A percentile compares a stretch with the other conserved stretches of the same genome.
phyloP scores from a whole-genome alignment of 2,329 filamentous ascomycete genomes.

The Sporothrix schenckii region DNA sequence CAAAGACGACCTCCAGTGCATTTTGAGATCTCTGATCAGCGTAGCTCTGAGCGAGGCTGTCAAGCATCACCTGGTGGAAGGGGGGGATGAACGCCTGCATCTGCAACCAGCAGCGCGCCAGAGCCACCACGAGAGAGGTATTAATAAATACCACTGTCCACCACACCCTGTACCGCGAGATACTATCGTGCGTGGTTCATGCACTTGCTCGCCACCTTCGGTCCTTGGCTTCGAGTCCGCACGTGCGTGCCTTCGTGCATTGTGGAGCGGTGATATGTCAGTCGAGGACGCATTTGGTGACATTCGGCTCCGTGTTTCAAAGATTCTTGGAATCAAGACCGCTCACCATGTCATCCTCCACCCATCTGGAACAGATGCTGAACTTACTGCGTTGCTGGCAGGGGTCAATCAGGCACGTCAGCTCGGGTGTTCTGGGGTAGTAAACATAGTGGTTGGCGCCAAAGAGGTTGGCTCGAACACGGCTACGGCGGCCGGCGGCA shows the following conservation, averaged over 20 bases:
- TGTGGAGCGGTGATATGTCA: constrained; percentile 12
- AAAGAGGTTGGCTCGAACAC: constrained; percentile 32
- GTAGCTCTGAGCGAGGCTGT: constrained; percentile 29
- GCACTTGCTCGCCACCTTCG: constrained; percentile 31
- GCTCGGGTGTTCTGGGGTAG: constrained; percentile 19
- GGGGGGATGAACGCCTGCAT: constrained; percentile 30
- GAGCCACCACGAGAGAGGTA: not conserved
- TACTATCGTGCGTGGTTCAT: constrained; percentile 27
- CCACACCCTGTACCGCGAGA: not conserved
- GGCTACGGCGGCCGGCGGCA: constrained; percentile 25
- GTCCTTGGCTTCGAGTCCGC: constrained; percentile 24
- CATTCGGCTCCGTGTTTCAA: constrained; percentile 18
- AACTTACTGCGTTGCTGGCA: constrained; percentile 28
- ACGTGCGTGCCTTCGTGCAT: not conserved
- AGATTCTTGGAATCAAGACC: constrained; percentile 10
- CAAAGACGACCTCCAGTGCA: constrained; percentile 1
- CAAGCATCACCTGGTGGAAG: constrained; percentile 27
- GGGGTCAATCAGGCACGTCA: constrained; percentile 18
- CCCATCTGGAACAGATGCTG: constrained; percentile 30
- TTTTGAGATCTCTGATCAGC: not conserved
- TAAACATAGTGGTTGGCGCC: constrained; percentile 29
- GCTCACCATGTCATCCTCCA: constrained; percentile 28
- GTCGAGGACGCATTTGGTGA: constrained; percentile 20
- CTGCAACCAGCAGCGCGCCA: not conserved
- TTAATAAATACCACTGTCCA: constrained; percentile 29